A percentile compares a stretch with the other conserved stretches of the same genome.
phyloP scores from a whole-genome alignment of 192 early-diverging fungal genomes.

The Rhizoclosmatium globosum region DNA sequence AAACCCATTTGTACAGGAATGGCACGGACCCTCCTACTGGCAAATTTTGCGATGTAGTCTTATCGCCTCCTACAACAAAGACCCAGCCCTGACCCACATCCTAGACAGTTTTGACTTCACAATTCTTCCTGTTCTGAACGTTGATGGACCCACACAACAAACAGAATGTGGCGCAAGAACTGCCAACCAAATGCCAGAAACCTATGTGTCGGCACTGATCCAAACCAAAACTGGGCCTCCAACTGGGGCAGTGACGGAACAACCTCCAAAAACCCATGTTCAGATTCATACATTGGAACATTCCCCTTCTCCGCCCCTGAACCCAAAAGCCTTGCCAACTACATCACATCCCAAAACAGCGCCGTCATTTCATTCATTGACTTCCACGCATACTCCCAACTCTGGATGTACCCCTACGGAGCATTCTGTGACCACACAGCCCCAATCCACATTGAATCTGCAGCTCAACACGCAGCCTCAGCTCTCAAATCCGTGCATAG shows the following conservation, averaged over 20 bases:
- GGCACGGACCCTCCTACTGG: conserved; percentile 60
- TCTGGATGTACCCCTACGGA: conserved; percentile 69
- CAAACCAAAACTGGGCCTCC: conserved; percentile 70
- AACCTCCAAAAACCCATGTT: conserved; percentile 65
- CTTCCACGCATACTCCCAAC: too few relatives aligned
- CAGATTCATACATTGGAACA: conserved; percentile 63
- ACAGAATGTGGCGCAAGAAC: conserved; percentile 73
- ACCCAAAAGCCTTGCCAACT: too few relatives aligned
- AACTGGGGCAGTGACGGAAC: conserved; percentile 60
- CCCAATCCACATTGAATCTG: conserved; percentile 52
- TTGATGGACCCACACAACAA: conserved; percentile 66
- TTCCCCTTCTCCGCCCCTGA: too few relatives aligned
- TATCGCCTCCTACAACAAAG: conserved; percentile 52
- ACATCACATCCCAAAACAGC: too few relatives aligned
- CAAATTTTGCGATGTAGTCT: conserved; percentile 62
- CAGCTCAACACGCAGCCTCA: conserved; percentile 51
- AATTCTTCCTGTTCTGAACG: conserved; percentile 70
- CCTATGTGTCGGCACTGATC: conserved; percentile 68
- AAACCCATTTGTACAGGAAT: too few relatives aligned
- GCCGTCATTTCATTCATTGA: too few relatives aligned
- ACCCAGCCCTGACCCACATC: conserved; percentile 54
- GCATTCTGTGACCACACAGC: conserved; percentile 62
- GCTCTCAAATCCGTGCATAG: conserved; percentile 67
- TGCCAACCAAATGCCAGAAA: conserved; percentile 59
- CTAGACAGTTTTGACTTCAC: conserved; percentile 61